Evolutionary conservation across 106 monocot species (phyloP).

Genomic region (Narthecium ossifragum): DNA sequence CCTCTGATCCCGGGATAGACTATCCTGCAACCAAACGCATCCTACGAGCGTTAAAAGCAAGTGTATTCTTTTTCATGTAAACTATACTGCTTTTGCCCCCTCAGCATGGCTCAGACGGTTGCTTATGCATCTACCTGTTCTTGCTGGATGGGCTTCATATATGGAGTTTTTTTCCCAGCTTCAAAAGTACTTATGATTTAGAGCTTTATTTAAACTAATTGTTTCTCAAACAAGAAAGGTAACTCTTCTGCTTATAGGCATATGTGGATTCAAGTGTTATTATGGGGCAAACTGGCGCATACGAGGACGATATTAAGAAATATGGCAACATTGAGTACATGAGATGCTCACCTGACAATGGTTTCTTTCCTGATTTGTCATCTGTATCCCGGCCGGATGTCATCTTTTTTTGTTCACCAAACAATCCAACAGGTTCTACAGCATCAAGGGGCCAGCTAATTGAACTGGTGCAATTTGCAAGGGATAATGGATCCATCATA

Average conservation of each 20-base stretch:
- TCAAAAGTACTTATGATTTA: no score
- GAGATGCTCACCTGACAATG: conserved; percentile 86
- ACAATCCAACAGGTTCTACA: conserved; percentile 84
- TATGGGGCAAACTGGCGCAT: conserved; percentile 79
- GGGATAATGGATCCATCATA: conserved; percentile 84
- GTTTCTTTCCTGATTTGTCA: conserved; percentile 84
- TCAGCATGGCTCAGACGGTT: no score
- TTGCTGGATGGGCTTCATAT: no score
- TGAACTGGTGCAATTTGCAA: conserved; percentile 73
- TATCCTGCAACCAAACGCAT: no score
- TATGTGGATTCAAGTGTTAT: conserved; percentile 99
- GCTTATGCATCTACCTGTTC: no score
- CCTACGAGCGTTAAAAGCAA: no score
- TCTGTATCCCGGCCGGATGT: conserved; percentile 52
- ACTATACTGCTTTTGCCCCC: no score
- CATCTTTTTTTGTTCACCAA: conserved; percentile 96
- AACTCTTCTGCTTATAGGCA: conserved; percentile 33
- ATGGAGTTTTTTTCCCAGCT: no score
- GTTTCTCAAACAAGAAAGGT: not conserved
- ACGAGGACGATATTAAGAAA: conserved; percentile 61
- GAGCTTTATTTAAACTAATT: no score
- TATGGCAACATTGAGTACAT: conserved; percentile 91
- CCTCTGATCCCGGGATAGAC: no score
- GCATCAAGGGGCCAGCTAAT: conserved; percentile 81
- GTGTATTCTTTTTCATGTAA: no score